Conservation (phyloP, 2,329 filamentous ascomycete genomes). For the Colletotrichum simmondsii region DNA sequence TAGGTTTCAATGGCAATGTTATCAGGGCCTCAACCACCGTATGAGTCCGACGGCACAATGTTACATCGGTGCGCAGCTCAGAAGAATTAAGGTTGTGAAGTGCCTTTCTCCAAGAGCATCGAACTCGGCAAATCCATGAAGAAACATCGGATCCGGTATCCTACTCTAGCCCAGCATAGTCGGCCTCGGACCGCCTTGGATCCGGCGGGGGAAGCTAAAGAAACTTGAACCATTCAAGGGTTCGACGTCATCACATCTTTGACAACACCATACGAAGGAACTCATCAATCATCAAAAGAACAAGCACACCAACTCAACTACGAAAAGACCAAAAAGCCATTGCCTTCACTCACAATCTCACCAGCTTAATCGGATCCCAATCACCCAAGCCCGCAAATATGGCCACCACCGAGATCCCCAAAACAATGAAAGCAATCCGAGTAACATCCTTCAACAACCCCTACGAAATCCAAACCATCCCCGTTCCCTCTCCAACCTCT, state of each 20-base stretch:
- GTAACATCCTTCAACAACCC: neutral
- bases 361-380: neutral
- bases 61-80: neutral
- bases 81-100: neutral
- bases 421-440: neutral
- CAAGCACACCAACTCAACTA: neutral
- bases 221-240: neutral
- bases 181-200: neutral
- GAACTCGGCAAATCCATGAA: neutral
- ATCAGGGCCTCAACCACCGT: fast-evolving
- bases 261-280: neutral
- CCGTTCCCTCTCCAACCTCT: neutral
- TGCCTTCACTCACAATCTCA: too few species aligned
- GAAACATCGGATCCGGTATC: neutral
- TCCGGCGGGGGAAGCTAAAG: neutral
- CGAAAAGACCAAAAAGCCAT: too few species aligned
- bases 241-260: neutral
- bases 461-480: neutral
- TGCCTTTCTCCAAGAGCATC: neutral
- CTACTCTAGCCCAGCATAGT: neutral
- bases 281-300: neutral
- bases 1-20: neutral
- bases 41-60: neutral
- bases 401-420: neutral
- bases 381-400: neutral